Conservation (phyloP, 768 basidiomycete genomes). For the Amanita polypyramis region DNA sequence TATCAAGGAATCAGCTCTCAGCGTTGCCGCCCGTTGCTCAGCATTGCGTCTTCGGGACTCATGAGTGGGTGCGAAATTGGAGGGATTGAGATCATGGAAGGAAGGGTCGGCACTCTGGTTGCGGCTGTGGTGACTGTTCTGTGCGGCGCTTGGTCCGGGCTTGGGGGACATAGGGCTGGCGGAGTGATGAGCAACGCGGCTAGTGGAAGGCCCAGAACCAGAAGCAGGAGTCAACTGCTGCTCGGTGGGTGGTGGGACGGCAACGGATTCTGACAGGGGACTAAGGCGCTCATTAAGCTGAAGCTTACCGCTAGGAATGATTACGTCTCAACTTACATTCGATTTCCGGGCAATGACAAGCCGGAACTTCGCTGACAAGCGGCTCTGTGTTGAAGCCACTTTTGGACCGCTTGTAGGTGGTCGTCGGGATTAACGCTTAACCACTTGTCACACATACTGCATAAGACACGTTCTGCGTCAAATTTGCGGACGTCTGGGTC, state of each 20-base stretch:
- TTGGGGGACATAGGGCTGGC: constrained; percentile 14
- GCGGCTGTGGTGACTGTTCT: constrained; percentile 7
- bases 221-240: constrained; percentile 8
- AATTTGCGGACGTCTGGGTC: constrained; percentile 69
- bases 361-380: constrained; percentile 32
- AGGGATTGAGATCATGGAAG: constrained; percentile 49
- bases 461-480: constrained; percentile 62
- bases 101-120: constrained; percentile 17
- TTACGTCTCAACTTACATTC: constrained; percentile 7
- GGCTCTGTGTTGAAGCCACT: constrained; percentile 54
- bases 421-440: constrained; percentile 50
- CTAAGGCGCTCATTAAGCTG: not conserved
- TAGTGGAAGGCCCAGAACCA: constrained; percentile 3
- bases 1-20: constrained; percentile 56
- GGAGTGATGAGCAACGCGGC: constrained; percentile 14
- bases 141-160: constrained; percentile 7
- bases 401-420: constrained; percentile 48
- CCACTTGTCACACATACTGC: constrained; percentile 62
- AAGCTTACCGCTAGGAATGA: not conserved
- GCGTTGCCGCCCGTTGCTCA: constrained; percentile 65
- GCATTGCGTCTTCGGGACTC: constrained; percentile 69
- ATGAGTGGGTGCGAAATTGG: constrained; percentile 44
- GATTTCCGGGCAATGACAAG: not conserved
- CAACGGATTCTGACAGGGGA: not conserved
- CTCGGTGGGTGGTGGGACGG: constrained; percentile 7